Percentiles rank a stretch among this genome's conserved stretches.
These are phyloP conservation scores for Rutidosis leptorrhynchoides DNA, from an alignment of 129 eudicot species.

Conservation along the genomic window DNA sequence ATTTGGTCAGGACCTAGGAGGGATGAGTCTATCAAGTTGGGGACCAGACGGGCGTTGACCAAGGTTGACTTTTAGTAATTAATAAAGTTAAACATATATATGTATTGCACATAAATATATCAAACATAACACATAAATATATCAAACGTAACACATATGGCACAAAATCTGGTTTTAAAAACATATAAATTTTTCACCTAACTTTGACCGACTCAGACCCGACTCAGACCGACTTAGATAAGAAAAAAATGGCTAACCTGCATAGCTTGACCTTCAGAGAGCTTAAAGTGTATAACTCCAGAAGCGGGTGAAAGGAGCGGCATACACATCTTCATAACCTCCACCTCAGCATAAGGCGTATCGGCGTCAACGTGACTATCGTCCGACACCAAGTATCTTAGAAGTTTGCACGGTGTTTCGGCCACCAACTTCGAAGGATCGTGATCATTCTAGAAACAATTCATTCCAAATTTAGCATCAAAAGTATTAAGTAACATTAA, in stretches of 20 bases:
- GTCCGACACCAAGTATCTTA: slow-evolving; percentile 73
- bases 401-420: slow-evolving; percentile 98
- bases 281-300: slow-evolving; percentile 68
- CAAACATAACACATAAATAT: no score
- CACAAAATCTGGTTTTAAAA: no score
- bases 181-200: no score
- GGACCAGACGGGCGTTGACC: no score
- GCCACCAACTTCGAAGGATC: slow-evolving; percentile 95
- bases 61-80: no score
- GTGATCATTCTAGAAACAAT: slow-evolving; percentile 73
- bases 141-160: no score
- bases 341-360: slow-evolving; percentile 94
- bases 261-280: slow-evolving; percentile 99
- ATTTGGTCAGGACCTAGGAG: no score
- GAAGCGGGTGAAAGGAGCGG: slow-evolving; percentile 98
- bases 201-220: no score
- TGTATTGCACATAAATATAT: no score
- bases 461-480: slow-evolving; percentile 15
- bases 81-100: no score
- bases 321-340: slow-evolving; percentile 99
- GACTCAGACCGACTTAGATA: no score
- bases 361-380: slow-evolving; percentile 95
- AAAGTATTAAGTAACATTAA: neutral
- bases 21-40: no score
- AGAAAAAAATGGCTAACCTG: slow-evolving; percentile 47